Base-by-base conservation (phyloP, 495 filamentous ascomycete species). In the Aspergillus asperescens region DNA sequence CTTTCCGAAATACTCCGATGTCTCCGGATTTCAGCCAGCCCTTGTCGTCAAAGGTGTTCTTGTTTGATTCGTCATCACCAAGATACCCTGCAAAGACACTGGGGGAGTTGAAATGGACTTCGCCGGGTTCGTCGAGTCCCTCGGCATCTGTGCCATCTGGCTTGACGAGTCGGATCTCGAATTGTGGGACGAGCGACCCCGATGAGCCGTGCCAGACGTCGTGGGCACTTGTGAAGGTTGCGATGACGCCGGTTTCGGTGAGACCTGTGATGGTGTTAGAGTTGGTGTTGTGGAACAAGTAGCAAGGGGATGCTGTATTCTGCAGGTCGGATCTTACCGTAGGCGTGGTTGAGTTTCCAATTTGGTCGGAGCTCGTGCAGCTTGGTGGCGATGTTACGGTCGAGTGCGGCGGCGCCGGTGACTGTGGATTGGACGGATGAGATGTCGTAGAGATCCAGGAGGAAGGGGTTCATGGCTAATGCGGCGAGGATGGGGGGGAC, bases 21-120 rank as follows among this genome's bases (percentile, higher is more conserved):
- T 81, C 79, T 1, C 79, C 79, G 1, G 78, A 81, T 40, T 75
- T 74, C 40, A 77, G 75, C 69, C 70, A 82, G 3, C 67, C 70
- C 38, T 52, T 52, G 65, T 70, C 67, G 8, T 37, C 46, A 23
- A 50, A 50, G 23, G 50, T 37, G 24, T 55, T 45, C 16, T 48
- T 40, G 24, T 44, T 51, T 8, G 49, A 44, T 15, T 42, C 40
- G 22, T 50, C 47, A 16, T 59, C 45, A 12, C 51, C 51, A 10
- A 50, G 46, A 40, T 54, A 54, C 12, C 50, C 55, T 3, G 35
- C n/a, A 13, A 47, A 44, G 10, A 50, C 15, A 24, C 47, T 43
- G 0, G 53, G 53, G 15, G 46, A 42, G 10, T 37, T 28, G 47
- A 56, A 43, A 23, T 45, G 20, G 29, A 56, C 29, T 37, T 56